These are phyloP conservation scores for Excoecaria agallocha DNA, from an alignment of 345 rosid species.

Conservation along the genomic window DNA sequence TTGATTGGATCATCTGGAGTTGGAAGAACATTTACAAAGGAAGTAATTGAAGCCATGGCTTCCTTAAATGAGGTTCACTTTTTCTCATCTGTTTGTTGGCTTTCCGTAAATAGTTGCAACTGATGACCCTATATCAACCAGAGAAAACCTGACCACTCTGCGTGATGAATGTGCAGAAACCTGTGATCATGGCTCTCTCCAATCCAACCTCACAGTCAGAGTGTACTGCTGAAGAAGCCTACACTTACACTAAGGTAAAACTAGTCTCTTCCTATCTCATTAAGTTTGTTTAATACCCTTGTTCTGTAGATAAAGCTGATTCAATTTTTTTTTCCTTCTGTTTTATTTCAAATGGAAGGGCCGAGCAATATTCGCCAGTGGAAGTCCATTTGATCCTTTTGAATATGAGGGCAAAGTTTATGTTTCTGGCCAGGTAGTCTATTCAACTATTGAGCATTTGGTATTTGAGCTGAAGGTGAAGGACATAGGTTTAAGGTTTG, in stretches of 20 bases:
- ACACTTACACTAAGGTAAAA: constrained; percentile 78
- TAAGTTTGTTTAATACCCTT: not conserved
- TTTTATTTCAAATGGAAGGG: constrained; percentile 48
- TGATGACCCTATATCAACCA: not conserved
- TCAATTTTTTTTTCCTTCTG: constrained; percentile 31
- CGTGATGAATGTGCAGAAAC: constrained; percentile 55
- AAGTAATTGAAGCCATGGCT: constrained; percentile 82
- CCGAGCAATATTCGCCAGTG: constrained; percentile 85
- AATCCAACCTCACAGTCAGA: constrained; percentile 94
- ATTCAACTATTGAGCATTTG: not conserved
- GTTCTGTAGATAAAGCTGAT: not conserved
- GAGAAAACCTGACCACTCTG: not conserved
- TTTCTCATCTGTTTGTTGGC: not conserved
- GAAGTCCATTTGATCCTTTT: constrained; percentile 90
- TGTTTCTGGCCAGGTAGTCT: constrained; percentile 77
- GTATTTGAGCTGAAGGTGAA: constrained; percentile 3
- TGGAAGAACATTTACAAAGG: constrained; percentile 80
- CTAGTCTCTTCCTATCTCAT: not conserved
- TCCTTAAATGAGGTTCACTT: constrained; percentile 59
- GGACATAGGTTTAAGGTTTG: not conserved
- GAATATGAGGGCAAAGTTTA: constrained; percentile 60
- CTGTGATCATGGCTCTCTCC: constrained; percentile 83
- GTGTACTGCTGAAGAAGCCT: constrained; percentile 96
- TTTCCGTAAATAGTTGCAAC: not conserved
- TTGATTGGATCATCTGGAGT: constrained; percentile 91